These are phyloP conservation scores for Mucor saturninus DNA, from an alignment of 371 early-diverging fungal genomes.

Conservation along the genomic window DNA sequence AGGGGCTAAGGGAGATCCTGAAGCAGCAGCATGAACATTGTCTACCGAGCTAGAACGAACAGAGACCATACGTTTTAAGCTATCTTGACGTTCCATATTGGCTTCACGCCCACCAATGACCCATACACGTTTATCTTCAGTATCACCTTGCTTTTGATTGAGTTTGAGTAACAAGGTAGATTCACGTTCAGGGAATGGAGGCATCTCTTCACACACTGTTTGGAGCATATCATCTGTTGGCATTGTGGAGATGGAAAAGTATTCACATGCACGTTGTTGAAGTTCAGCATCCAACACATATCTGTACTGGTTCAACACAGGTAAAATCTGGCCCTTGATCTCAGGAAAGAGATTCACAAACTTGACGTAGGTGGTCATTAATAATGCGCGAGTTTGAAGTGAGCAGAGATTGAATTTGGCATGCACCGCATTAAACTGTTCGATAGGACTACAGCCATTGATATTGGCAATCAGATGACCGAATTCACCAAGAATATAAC, in stretches of 20 bases:
- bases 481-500: slow-evolving; percentile 95
- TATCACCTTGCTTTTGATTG: slow-evolving; percentile 84
- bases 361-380: slow-evolving; percentile 93
- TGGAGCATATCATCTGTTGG: slow-evolving; percentile 88
- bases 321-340: slow-evolving; percentile 85
- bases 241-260: slow-evolving; percentile 83
- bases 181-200: slow-evolving; percentile 93
- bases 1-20: slow-evolving; percentile 3
- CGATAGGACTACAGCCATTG: slow-evolving; percentile 83
- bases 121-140: slow-evolving; percentile 96
- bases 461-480: slow-evolving; percentile 92
- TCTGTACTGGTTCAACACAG: slow-evolving; percentile 84
- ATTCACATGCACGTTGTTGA: slow-evolving; percentile 96
- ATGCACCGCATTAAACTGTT: slow-evolving; percentile 93
- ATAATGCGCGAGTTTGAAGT: slow-evolving; percentile 78
- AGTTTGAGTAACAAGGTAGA: slow-evolving; percentile 84
- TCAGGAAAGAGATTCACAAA: slow-evolving; percentile 96
- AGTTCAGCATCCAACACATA: slow-evolving; percentile 92
- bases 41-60: slow-evolving; percentile 41
- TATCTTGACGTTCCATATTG: slow-evolving; percentile 61
- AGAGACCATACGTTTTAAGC: slow-evolving; percentile 50
- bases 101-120: slow-evolving; percentile 90
- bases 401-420: slow-evolving; percentile 85
- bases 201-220: slow-evolving; percentile 96
- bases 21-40: slow-evolving; percentile 10